phyloP scores from a whole-genome alignment of 306 rosid genomes.

The Inga leiocalycina region DNA sequence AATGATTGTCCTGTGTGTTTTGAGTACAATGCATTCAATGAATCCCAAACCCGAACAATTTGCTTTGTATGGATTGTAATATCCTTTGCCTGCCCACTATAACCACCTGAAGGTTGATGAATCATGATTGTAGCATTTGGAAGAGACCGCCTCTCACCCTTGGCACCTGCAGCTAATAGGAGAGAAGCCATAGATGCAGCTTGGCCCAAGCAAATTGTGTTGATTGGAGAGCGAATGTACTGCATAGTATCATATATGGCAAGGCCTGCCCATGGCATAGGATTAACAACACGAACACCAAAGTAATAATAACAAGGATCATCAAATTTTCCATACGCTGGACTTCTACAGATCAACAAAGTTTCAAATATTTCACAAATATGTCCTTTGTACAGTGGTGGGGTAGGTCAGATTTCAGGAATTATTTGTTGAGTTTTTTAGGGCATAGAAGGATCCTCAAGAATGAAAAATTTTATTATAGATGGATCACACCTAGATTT shows the following conservation, averaged over 20 bases:
- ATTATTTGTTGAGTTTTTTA: background rate
- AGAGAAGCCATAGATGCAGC: slow-evolving; percentile 99
- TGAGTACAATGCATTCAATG: slow-evolving; percentile 67
- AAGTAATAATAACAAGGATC: background rate
- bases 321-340: background rate
- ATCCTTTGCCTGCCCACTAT: slow-evolving; percentile 95
- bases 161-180: slow-evolving; percentile 87
- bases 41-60: slow-evolving; percentile 83
- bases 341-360: background rate
- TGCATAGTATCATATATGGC: slow-evolving; percentile 98
- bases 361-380: background rate
- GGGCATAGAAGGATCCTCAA: background rate
- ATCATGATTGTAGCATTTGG: slow-evolving; percentile 91
- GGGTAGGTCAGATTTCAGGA: background rate
- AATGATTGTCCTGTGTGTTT: slow-evolving; percentile 78
- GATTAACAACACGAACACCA: background rate
- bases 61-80: slow-evolving; percentile 90
- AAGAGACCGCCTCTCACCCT: slow-evolving; percentile 92
- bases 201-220: slow-evolving; percentile 89
- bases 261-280: slow-evolving; percentile 59
- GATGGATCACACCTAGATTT: background rate
- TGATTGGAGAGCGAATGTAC: slow-evolving; percentile 88
- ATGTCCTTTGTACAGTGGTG: background rate
- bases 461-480: background rate
- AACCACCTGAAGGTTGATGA: slow-evolving; percentile 98